Percentiles rank a stretch among this genome's conserved stretches.
phyloP scores from a whole-genome alignment of 2,329 filamentous ascomycete species.

The Colletotrichum orbiculare region DNA sequence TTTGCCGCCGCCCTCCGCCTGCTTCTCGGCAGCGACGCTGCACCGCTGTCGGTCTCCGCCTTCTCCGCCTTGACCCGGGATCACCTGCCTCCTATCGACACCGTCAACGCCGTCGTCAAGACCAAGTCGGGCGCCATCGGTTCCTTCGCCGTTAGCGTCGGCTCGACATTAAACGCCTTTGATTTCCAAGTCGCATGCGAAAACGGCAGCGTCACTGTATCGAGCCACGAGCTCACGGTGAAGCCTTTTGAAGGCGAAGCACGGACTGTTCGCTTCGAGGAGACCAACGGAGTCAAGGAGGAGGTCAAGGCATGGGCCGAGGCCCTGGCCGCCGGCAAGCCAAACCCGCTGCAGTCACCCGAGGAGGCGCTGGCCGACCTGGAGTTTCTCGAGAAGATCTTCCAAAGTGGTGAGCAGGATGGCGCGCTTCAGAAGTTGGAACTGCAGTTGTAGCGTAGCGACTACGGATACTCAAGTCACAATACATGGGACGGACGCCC shows the following conservation, averaged over 20 bases:
- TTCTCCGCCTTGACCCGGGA: slow-evolving; percentile 58
- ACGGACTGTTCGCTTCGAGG: slow-evolving; percentile 53
- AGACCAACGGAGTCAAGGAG: slow-evolving; percentile 64
- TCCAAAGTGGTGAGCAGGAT: slow-evolving; percentile 57
- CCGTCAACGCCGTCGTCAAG: slow-evolving; percentile 68
- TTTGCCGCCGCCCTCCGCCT: slow-evolving; percentile 71
- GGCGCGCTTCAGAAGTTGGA: slow-evolving; percentile 54
- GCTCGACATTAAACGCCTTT: slow-evolving; percentile 63
- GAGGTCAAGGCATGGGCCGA: slow-evolving; percentile 72
- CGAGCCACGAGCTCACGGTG: slow-evolving; percentile 56
- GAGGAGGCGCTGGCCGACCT: slow-evolving; percentile 71
- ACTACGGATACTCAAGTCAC: neutral
- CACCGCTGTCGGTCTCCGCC: slow-evolving; percentile 61
- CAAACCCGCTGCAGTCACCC: slow-evolving; percentile 62
- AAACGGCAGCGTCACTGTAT: slow-evolving; percentile 63
- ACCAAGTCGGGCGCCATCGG: slow-evolving; percentile 66
- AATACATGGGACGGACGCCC: neutral
- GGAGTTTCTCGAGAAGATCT: slow-evolving; percentile 66
- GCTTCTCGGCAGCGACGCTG: slow-evolving; percentile 58
- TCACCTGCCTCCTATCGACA: slow-evolving; percentile 74
- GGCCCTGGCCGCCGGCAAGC: slow-evolving; percentile 58
- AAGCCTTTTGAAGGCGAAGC: slow-evolving; percentile 48
- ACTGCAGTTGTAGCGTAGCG: slow-evolving; percentile 43
- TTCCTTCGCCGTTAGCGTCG: slow-evolving; percentile 67
- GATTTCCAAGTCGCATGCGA: slow-evolving; percentile 70